Base-by-base conservation (phyloP, 495 filamentous ascomycete species). In the Penicillium turbatum region DNA sequence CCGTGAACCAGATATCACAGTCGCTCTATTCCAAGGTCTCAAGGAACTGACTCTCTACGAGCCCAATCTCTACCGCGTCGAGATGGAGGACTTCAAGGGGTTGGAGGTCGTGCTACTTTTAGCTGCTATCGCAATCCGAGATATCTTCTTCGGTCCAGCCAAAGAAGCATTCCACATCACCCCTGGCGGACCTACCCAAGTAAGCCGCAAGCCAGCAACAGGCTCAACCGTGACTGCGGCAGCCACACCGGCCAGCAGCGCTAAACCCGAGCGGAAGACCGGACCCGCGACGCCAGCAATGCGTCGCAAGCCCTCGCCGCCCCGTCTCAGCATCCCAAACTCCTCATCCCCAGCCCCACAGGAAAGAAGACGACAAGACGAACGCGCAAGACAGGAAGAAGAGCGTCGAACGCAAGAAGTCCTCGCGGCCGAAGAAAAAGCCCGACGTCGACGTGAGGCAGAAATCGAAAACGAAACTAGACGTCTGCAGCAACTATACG, bases 21-120 rank as follows among this genome's bases (percentile, higher is more conserved):
- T 97, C 15, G 89, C 88, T 0, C 76, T 97, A 50, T 96, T 92
- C 74, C 69, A 77, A 31, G 70, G 74, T 0, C 66, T 87, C 29
- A 80, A 78, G 29, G 86, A 88, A 54, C 64, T 97, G 29, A 95
- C 92, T 12, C 73, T 98, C 36, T 96, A 96, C 71, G 87, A 97
- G 71, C 87, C 92, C 15, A 97, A 97, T 64, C 74, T 97, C 26
- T 85, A 86, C 40, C 78, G 93, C 1, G 87, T 97, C 4, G 92
- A 97, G 36, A 84, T 97, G 61, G 92, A 97, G 66, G 93, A 98
- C 69, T 82, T 86, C 52, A 98, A 97, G 68, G 93, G 93, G 3
- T 74, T 97, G 6, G 93, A 98, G 69, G 78, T 97, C 1, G 88
- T 92, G 0, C 67, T 97, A 3, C 64, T 98, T n/a, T 75, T 98